Evolutionary conservation across 2,329 filamentous ascomycete species (phyloP).

Genomic region (Arthrobotrys conoides): DNA sequence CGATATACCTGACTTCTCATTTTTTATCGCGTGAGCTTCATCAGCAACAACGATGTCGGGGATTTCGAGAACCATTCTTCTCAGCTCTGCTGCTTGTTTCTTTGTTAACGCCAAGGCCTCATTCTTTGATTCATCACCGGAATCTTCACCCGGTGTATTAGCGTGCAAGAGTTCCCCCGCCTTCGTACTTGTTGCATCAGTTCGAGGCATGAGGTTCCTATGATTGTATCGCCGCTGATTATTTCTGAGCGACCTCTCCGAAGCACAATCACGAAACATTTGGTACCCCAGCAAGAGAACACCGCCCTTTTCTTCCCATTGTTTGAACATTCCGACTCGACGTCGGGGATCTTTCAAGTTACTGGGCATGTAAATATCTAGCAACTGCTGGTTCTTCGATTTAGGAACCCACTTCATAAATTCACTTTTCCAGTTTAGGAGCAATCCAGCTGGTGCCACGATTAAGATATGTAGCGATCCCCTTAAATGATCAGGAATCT

Average conservation of each 20-base stretch:
- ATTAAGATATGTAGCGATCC: conserved; percentile 76
- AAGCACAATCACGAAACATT: conserved; percentile 32
- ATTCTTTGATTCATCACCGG: background rate
- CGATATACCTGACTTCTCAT: conserved; percentile 72
- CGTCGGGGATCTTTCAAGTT: background rate
- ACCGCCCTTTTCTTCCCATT: conserved; percentile 61
- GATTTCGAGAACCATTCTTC: conserved; percentile 70
- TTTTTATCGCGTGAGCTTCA: conserved; percentile 86
- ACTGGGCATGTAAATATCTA: conserved; percentile 21
- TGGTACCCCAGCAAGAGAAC: conserved; percentile 50
- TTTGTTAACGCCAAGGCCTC: background rate
- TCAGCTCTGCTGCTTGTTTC: conserved; percentile 65
- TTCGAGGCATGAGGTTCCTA: no score
- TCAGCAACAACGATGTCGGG: conserved; percentile 85
- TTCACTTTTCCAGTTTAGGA: conserved; percentile 81
- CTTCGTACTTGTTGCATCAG: background rate
- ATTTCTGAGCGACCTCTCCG: background rate
- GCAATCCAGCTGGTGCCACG: conserved; percentile 80
- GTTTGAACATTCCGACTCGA: conserved; percentile 19
- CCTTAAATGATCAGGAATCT: conserved; percentile 78
- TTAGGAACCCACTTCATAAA: conserved; percentile 72
- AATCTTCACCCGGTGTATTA: no score
- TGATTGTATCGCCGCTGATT: background rate
- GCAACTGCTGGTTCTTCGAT: conserved; percentile 70
- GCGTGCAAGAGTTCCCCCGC: no score